phyloP scores from a whole-genome alignment of 140 eudicot species.

The Erigeron philadelphicus region DNA sequence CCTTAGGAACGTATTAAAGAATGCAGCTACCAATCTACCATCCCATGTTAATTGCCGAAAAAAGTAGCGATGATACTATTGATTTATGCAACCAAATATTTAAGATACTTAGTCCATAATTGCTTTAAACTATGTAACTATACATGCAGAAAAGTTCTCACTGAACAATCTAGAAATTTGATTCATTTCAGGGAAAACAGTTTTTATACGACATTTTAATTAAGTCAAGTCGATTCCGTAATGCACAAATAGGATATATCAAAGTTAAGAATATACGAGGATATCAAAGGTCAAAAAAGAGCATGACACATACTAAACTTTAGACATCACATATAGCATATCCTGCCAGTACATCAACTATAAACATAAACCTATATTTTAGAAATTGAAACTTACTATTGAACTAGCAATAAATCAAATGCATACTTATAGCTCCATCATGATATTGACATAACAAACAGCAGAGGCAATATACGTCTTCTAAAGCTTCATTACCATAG shows the following conservation, averaged over 20 bases:
- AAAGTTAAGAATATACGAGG: too few relatives aligned
- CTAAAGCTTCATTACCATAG: slow-evolving; percentile 3
- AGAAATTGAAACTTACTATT: background rate
- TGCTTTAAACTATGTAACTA: background rate
- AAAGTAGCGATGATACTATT: background rate
- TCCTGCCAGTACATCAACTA: background rate
- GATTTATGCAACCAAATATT: background rate
- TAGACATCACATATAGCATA: slow-evolving; percentile 11
- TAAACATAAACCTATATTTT: too few relatives aligned
- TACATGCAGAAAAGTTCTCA: background rate
- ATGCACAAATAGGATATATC: too few relatives aligned
- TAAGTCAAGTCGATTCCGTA: slow-evolving; percentile 1
- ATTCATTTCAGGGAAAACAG: background rate
- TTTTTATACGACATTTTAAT: background rate
- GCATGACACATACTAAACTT: background rate
- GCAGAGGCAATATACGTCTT: background rate
- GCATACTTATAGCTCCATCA: slow-evolving; percentile 14
- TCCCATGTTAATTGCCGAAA: background rate
- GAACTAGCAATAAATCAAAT: background rate
- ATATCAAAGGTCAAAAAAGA: slow-evolving; percentile 1
- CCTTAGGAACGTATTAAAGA: background rate
- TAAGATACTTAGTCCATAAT: background rate
- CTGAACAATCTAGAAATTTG: background rate
- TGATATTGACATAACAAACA: slow-evolving; percentile 1
- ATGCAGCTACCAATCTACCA: background rate